Evolutionary conservation across 208 protist genomes (phyloP), one percentile per base, ranked within the genome.

Genomic region (Wallacemonas sp.): DNA sequence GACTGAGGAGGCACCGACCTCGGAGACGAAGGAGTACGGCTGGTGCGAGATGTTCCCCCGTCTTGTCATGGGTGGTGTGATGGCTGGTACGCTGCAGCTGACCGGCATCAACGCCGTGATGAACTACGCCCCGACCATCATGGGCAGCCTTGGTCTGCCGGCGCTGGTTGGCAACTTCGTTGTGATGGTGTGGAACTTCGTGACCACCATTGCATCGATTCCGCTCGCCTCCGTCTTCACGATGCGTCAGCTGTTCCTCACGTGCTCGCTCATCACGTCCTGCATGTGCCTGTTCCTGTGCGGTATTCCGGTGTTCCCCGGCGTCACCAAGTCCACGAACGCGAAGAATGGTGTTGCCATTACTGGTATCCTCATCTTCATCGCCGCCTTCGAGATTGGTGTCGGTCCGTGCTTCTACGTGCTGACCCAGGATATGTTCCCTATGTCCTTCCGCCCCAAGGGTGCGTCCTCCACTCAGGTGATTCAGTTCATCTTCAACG

Each of bases 61-160:
- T 15, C 66, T 92, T 24, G 1, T 71, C n/a, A 80, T 95, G 57
- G 81, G 68, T 34, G 21, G 36, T 21, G 69, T 84, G 37, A 73
- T 89, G 61, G 75, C 79, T 29, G 73, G 80, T 22, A 85, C 89
- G 53, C 67, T 82, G 52, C 89, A 92, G 69, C 66, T 95, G 71
- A 95, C 89, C 32, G 89, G 89, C 37, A 91, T 93, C 65, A 93
- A 93, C 65, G 86, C 86, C 41, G 74, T 93, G 30, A 92, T 91
- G 84, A 92, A 91, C 75, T 95, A 93, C 73, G 84, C 89, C 27
- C 86, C 86, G 30, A 83, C 69, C 30, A 92, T 95, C 62, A 91
- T 85, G 75, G 65, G 68, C 33, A 79, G 68, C 44, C 69, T 91
- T 36, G 81, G 84, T 30, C 66, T 92, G 27, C 73, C 73, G 1